These are phyloP conservation scores for Waltiozyma sp. DNA, from an alignment of 1,139 yeast species.

Conservation along the genomic window DNA sequence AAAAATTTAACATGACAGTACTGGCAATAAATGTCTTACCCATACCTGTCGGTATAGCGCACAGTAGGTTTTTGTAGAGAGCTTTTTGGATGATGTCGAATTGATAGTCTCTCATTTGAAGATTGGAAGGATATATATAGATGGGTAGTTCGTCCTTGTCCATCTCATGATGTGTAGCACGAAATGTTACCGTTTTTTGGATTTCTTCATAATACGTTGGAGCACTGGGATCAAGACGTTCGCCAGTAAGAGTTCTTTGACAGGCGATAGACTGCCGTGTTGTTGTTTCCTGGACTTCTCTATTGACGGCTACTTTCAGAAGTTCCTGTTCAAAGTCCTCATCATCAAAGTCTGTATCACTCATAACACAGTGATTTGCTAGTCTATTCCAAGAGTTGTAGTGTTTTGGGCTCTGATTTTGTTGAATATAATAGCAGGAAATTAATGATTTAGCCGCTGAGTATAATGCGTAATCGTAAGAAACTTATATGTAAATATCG, in stretches of 20 bases:
- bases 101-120: constrained; percentile 81
- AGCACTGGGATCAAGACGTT: constrained; percentile 19
- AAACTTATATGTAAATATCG: too few relatives aligned
- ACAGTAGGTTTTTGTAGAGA: constrained; percentile 61
- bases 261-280: constrained; percentile 21
- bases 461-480: too few relatives aligned
- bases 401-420: too few relatives aligned
- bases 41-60: constrained; percentile 93
- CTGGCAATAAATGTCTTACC: constrained; percentile 97
- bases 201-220: constrained; percentile 24
- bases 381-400: too few relatives aligned
- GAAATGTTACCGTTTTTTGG: constrained; percentile 21
- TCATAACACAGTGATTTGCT: background rate
- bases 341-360: constrained; percentile 15
- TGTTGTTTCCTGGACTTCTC: constrained; percentile 20
- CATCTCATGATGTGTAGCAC: constrained; percentile 40
- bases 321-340: constrained; percentile 22
- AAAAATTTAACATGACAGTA: constrained; percentile 83
- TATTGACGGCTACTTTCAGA: constrained; percentile 22
- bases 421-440: too few relatives aligned
- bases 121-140: constrained; percentile 78
- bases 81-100: constrained; percentile 66
- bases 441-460: too few relatives aligned
- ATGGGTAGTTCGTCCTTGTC: constrained; percentile 30
- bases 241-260: constrained; percentile 26